phyloP scores from a whole-genome alignment of 2,329 filamentous ascomycete species.

The Apiospora sp. region DNA sequence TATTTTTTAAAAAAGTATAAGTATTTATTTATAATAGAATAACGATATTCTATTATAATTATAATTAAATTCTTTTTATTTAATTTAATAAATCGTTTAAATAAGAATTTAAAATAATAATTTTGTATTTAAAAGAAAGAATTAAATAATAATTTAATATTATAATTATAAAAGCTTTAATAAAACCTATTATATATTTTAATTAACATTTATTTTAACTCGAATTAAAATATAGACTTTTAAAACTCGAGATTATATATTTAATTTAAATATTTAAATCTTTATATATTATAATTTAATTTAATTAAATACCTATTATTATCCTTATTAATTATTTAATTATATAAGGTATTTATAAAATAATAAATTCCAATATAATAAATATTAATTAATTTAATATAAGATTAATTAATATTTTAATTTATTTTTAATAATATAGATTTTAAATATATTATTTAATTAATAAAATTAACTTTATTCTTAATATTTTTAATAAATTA shows the following conservation, averaged over 20 bases:
- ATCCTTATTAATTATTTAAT: background rate
- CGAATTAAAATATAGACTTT: background rate
- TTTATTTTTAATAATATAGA: background rate
- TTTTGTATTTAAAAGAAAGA: no score
- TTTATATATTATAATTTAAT: background rate
- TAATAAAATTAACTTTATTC: no score
- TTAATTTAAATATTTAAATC: background rate
- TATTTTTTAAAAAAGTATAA: background rate
- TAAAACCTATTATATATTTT: background rate
- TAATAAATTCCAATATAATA: constrained; percentile 7
- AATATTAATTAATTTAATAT: background rate
- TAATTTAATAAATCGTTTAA: background rate
- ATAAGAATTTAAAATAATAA: no score
- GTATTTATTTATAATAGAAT: background rate
- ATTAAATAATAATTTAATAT: background rate
- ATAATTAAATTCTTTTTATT: background rate
- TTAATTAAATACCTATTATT: background rate
- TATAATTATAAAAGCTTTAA: background rate
- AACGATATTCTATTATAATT: background rate
- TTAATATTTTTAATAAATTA: no score
- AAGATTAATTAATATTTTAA: background rate
- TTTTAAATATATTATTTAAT: no score
- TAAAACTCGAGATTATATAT: background rate
- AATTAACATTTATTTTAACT: background rate
- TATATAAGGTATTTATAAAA: background rate